Evolutionary conservation across 345 rosid species (phyloP), one percentile per base, ranked within the genome.

Genomic region (Gossypium ekmanianum): DNA sequence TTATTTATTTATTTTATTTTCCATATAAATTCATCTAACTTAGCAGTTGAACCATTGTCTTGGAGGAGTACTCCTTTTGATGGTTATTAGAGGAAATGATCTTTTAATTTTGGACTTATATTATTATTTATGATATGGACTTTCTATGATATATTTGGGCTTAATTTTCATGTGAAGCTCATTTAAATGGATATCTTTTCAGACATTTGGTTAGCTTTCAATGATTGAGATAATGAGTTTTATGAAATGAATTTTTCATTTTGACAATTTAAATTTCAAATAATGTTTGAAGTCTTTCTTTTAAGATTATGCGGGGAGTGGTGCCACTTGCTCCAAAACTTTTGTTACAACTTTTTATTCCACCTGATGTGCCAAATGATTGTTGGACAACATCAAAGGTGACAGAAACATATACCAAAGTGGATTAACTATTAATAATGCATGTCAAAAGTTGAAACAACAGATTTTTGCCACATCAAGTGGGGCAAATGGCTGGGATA

Each of bases 401-500:
- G 4, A 58, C 7, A 34, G 41, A 34, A 34, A 34, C 11, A n/a
- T 54, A 24, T 54, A 24, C 17, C 71, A 45, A 61, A 6, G 45
- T 7, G 10, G 39, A 5, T 45, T 3, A 20, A 39, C 14, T 10
- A 43, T 64, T 20, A 48, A 41, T 64, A 66, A 66, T 66, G 54
- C 34, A 66, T 66, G 54, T 66, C 45, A n/a, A 44, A 43, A 66
- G 71, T 44, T 66, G 71, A 44, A 66, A 12, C n/a, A 67, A 67
- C 47, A 66, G n/a, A 44, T 45, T 20, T 18, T 66, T 66, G n/a
- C 34, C 71, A 4, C 34, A 20, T 22, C 52, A 44, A 44, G 34
- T 12, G 10, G 34, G 43, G 29, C 18, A 61, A 61, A 61, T 27
- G 16, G 65, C 3, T 66, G 29, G 50, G 41, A 61, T 27, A 61